Evolutionary conservation across 805 yeast species (phyloP).

Genomic region (Millerozyma acaciae): DNA sequence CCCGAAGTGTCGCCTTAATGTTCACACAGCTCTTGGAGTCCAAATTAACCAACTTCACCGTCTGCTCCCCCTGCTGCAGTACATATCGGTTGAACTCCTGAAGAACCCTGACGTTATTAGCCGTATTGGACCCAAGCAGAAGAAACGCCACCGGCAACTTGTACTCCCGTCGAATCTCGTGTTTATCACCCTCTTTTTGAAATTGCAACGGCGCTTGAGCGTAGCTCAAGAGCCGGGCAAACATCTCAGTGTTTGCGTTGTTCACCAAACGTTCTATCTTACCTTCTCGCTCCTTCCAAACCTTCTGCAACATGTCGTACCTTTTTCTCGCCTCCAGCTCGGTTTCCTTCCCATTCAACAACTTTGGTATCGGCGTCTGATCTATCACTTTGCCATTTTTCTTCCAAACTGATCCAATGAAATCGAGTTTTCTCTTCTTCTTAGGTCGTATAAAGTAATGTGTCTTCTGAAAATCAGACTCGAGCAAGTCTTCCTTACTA

Average conservation of each 20-base stretch:
- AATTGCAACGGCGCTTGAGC: slow-evolving; percentile 11
- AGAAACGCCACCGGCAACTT: slow-evolving; percentile 32
- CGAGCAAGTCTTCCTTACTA: slow-evolving; percentile 6
- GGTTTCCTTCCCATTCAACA: slow-evolving; percentile 23
- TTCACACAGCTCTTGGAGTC: slow-evolving; percentile 31
- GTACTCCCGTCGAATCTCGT: neutral
- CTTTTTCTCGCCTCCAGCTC: slow-evolving; percentile 17
- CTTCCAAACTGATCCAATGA: neutral
- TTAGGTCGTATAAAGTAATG: slow-evolving; percentile 26
- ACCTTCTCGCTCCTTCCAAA: slow-evolving; percentile 26
- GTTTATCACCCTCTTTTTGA: neutral
- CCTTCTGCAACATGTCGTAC: slow-evolving; percentile 18
- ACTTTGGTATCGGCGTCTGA: slow-evolving; percentile 19
- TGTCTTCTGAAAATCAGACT: slow-evolving; percentile 27
- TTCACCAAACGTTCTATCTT: slow-evolving; percentile 27
- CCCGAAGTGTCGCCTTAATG: slow-evolving; percentile 30
- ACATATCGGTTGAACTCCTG: slow-evolving; percentile 28
- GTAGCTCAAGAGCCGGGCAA: slow-evolving; percentile 22
- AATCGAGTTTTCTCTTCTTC: slow-evolving; percentile 1
- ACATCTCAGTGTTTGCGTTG: slow-evolving; percentile 30
- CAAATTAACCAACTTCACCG: slow-evolving; percentile 21
- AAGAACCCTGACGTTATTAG: slow-evolving; percentile 36
- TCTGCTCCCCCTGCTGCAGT: slow-evolving; percentile 1
- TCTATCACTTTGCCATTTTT: slow-evolving; percentile 3
- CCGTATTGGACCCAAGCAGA: slow-evolving; percentile 36